phyloP scores from a whole-genome alignment of 345 rosid species.

The Crucihimalaya himalaica region DNA sequence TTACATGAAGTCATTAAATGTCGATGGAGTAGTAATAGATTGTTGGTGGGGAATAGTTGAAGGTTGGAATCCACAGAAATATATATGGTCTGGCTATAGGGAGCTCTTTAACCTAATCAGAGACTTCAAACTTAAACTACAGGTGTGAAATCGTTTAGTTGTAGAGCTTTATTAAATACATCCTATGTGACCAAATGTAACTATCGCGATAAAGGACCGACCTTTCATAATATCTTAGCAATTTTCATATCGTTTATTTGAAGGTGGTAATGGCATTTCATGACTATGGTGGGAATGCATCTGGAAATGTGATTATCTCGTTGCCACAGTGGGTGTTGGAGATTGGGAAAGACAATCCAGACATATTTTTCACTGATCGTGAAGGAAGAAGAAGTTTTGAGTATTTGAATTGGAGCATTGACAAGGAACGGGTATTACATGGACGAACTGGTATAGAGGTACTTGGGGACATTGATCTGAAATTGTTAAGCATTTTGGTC shows the following conservation, averaged over 20 bases:
- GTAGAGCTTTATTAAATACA: neutral
- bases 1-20: slow-evolving; percentile 70
- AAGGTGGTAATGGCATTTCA: slow-evolving; percentile 97
- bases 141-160: slow-evolving; percentile 45
- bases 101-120: slow-evolving; percentile 72
- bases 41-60: slow-evolving; percentile 99
- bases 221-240: slow-evolving; percentile 1
- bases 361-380: slow-evolving; percentile 84
- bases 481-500: neutral
- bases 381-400: slow-evolving; percentile 88
- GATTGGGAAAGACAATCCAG: slow-evolving; percentile 84
- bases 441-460: slow-evolving; percentile 98
- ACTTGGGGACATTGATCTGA: neutral
- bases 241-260: slow-evolving; percentile 38
- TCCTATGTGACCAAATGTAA: slow-evolving; percentile 8
- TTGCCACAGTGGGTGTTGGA: slow-evolving; percentile 95
- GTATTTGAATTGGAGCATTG: slow-evolving; percentile 86
- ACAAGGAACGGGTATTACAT: slow-evolving; percentile 81
- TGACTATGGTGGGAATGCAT: slow-evolving; percentile 69
- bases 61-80: slow-evolving; percentile 91
- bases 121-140: slow-evolving; percentile 83
- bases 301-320: slow-evolving; percentile 56
- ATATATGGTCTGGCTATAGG: slow-evolving; percentile 91
- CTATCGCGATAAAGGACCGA: neutral
- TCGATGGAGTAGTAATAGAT: slow-evolving; percentile 78